Evolutionary conservation across 495 filamentous ascomycete species (phyloP).

Genomic region (Trichocladium antarcticum): DNA sequence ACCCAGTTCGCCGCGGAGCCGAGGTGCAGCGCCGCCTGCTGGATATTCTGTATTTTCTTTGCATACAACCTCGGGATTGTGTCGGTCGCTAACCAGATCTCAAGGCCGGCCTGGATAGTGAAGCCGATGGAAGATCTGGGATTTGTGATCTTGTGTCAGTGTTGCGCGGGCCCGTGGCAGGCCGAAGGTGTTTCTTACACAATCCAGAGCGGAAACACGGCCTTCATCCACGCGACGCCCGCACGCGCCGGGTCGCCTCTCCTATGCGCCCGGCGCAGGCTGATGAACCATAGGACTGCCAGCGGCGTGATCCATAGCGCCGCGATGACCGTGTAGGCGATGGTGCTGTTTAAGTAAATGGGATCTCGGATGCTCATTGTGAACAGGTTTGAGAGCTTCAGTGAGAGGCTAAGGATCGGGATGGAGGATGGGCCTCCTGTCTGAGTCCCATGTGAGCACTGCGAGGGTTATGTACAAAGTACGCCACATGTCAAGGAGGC

Average conservation of each 20-base stretch:
- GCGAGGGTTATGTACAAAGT: too few species aligned
- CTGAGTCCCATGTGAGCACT: not conserved
- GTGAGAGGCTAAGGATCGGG: too few species aligned
- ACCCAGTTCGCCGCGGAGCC: not conserved
- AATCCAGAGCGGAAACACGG: conserved; percentile 12
- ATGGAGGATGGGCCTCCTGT: too few species aligned
- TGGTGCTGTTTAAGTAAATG: not conserved
- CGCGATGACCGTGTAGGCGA: conserved; percentile 1
- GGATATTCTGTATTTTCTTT: too few species aligned
- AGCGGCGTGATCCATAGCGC: conserved; percentile 13
- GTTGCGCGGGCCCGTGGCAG: not conserved
- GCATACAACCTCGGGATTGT: too few species aligned
- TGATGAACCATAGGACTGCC: conserved; percentile 15
- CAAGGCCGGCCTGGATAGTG: not conserved
- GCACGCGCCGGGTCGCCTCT: conserved; percentile 15
- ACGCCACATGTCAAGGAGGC: not conserved
- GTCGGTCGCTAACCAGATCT: not conserved
- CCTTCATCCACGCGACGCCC: conserved; percentile 19
- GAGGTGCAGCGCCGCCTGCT: not conserved
- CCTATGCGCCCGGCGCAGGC: conserved; percentile 13
- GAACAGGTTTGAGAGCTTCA: too few species aligned
- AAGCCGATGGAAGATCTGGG: not conserved
- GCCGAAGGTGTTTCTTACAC: conserved; percentile 8
- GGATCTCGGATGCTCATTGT: too few species aligned
- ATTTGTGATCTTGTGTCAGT: too few species aligned